Evolutionary conservation across 1,284 basidiomycete genomes (phyloP).

Genomic region (Hypsizygus ulmarius): DNA sequence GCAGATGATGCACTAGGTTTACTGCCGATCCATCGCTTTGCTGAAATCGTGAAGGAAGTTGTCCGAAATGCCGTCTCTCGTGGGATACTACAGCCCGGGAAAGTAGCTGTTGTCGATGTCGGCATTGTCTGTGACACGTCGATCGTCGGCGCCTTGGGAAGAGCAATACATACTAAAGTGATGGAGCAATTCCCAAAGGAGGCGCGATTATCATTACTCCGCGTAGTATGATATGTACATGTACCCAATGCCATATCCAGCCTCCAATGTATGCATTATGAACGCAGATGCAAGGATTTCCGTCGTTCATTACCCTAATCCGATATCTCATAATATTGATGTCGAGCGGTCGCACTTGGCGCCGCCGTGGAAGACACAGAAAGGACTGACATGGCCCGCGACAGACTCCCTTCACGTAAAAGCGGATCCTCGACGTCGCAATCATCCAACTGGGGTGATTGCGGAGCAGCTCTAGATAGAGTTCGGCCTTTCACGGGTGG

Average conservation of each 20-base stretch:
- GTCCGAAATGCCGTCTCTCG: conserved; percentile 36
- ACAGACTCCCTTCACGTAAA: not conserved
- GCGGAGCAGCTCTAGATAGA: not conserved
- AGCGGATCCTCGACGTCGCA: not conserved
- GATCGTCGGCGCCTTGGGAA: conserved; percentile 46
- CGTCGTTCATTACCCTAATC: conserved; percentile 14
- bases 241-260: not conserved
- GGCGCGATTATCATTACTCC: not conserved
- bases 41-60: conserved; percentile 44
- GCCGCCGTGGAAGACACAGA: conserved; percentile 13
- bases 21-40: conserved; percentile 61
- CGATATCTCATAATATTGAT: conserved; percentile 21
- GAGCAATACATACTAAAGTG: conserved; percentile 46
- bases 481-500: not conserved
- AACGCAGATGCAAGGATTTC: conserved; percentile 1
- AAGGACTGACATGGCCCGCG: conserved; percentile 14
- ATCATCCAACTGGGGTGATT: not conserved
- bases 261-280: too few species aligned
- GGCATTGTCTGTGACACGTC: conserved; percentile 60
- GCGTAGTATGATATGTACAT: not conserved
- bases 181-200: conserved; percentile 22
- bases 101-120: conserved; percentile 55
- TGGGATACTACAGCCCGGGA: conserved; percentile 32
- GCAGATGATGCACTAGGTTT: conserved; percentile 36
- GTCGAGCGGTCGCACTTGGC: not conserved